Base-by-base conservation (phyloP, 2,329 filamentous ascomycete species). In the Diaporthe nobilis region DNA sequence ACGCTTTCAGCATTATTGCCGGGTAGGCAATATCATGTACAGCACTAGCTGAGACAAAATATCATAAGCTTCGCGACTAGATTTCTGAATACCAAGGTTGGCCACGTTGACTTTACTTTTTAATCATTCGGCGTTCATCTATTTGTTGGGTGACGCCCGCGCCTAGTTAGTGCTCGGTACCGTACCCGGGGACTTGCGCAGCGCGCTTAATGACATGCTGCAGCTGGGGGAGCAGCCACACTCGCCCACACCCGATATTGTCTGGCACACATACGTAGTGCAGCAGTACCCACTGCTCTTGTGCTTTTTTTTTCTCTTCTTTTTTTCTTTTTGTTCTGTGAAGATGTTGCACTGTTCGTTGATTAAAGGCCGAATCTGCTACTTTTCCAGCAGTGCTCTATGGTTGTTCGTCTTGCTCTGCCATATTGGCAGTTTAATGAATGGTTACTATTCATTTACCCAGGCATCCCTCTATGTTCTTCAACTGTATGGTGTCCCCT, bases 71-170 rank as follows among this genome's bases (percentile, higher is more conserved):
- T 39, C 22, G 34, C 47, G 22, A 39, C 34, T 39, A 39, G 25
- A 39, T 63, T 44, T 17, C 22, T 22, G 7, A 39, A 22, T 2
- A 25, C 42, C 28, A 22, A 34, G 22, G 53, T 25, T 49, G 42
- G 34, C 31, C 44, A 25, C 4, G 8, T 12, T 37, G 47, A 20
- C 34, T 31, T 68, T 31, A 10, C 25, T 68, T 53, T 49, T 17
- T 37, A 12, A 4, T 68, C 3, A 12, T 53, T 68, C 47, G 65
- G 47, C 65, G 31, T 68, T 68, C 47, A 53, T 51, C 31, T 53
- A 28, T 53, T 53, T 53, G 10, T n/a, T 6, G 13, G 7, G 47
- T 68, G 47, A 17, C 47, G 31, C 65, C 47, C 31, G 47, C 28
- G 47, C 34, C 34, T 34, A 34, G 31, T 34, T 53, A 39, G 47